Percentiles rank a stretch among this genome's conserved stretches.
These are phyloP conservation scores for Mytilinidion resinicola DNA, from an alignment of 495 filamentous ascomycete genomes.

Conservation along the genomic window DNA sequence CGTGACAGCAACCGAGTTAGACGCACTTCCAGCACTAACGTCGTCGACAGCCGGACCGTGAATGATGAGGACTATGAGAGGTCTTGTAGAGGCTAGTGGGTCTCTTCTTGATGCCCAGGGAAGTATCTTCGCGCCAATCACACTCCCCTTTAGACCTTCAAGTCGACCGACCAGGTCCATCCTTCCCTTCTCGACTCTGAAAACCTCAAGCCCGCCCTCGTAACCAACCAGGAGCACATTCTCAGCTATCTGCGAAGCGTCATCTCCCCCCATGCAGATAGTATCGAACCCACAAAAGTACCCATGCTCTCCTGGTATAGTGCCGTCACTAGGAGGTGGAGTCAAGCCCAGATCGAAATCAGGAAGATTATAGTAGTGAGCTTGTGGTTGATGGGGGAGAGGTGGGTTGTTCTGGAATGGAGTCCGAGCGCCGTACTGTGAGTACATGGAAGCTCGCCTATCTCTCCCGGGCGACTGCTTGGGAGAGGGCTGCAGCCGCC, in stretches of 20 bases:
- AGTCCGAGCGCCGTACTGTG: constrained; percentile 42
- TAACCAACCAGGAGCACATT: constrained; percentile 71
- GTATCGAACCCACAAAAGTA: constrained; percentile 77
- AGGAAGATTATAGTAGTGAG: constrained; percentile 57
- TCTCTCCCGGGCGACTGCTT: constrained; percentile 19
- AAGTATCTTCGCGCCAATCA: constrained; percentile 73
- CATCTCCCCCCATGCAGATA: constrained; percentile 46
- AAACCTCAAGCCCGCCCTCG: constrained; percentile 67
- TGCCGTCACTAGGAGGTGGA: constrained; percentile 30
- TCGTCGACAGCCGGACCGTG: constrained; percentile 57
- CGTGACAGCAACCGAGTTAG: constrained; percentile 14
- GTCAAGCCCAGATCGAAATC: constrained; percentile 45
- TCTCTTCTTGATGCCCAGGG: constrained; percentile 48
- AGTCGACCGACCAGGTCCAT: constrained; percentile 59
- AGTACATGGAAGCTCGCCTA: constrained; percentile 54
- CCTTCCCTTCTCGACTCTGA: constrained; percentile 59
- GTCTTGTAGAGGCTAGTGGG: constrained; percentile 40
- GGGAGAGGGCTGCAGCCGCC: constrained; percentile 27
- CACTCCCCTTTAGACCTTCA: constrained; percentile 69
- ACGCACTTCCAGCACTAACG: constrained; percentile 6
- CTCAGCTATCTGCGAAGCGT: constrained; percentile 48
- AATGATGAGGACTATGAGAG: constrained; percentile 66
- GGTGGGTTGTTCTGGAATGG: constrained; percentile 53
- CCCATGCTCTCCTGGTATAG: constrained; percentile 55
- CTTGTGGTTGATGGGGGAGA: constrained; percentile 72